A percentile compares a stretch with the other conserved stretches of the same genome.
These are phyloP conservation scores for Lactifluus subvellereus DNA, from an alignment of 768 basidiomycete species.

Conservation along the genomic window DNA sequence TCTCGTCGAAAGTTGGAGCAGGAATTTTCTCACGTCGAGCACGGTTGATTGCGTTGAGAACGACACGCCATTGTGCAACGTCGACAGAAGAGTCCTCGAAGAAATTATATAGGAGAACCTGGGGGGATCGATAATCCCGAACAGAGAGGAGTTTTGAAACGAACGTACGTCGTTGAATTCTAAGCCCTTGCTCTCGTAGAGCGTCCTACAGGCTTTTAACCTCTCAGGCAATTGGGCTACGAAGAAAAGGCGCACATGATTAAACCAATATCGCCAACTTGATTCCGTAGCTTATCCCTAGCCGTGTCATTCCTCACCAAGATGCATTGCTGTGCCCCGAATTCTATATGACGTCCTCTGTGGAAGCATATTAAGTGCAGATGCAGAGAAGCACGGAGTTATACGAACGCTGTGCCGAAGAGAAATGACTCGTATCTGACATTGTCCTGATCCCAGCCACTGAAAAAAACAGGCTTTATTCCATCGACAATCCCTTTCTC, in stretches of 20 bases:
- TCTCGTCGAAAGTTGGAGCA: conserved; percentile 44
- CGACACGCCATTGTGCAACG: conserved; percentile 49
- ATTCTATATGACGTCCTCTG: conserved; percentile 27
- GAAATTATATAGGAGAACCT: conserved; percentile 67
- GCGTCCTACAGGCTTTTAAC: conserved; percentile 31
- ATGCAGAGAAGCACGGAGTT: background rate
- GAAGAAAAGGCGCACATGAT: conserved; percentile 13
- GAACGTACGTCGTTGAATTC: conserved; percentile 53
- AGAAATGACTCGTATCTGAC: conserved; percentile 33
- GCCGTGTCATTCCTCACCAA: conserved; percentile 33
- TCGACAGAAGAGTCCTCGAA: conserved; percentile 53
- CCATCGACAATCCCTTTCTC: conserved; percentile 32
- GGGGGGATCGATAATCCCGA: background rate
- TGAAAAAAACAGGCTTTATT: conserved; percentile 30
- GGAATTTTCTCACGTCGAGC: conserved; percentile 21
- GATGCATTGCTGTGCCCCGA: conserved; percentile 32
- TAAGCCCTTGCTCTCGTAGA: conserved; percentile 60
- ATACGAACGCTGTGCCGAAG: conserved; percentile 30
- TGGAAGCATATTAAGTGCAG: conserved; percentile 7
- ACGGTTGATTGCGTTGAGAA: conserved; percentile 38
- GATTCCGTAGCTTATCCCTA: conserved; percentile 25
- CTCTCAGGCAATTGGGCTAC: background rate
- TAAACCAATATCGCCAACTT: conserved; percentile 30
- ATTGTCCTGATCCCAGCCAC: conserved; percentile 28
- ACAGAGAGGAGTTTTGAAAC: background rate